A percentile compares a stretch with the other conserved stretches of the same genome.
phyloP scores from a whole-genome alignment of 2,329 filamentous ascomycete genomes.

The Ceratocystis colombiana region DNA sequence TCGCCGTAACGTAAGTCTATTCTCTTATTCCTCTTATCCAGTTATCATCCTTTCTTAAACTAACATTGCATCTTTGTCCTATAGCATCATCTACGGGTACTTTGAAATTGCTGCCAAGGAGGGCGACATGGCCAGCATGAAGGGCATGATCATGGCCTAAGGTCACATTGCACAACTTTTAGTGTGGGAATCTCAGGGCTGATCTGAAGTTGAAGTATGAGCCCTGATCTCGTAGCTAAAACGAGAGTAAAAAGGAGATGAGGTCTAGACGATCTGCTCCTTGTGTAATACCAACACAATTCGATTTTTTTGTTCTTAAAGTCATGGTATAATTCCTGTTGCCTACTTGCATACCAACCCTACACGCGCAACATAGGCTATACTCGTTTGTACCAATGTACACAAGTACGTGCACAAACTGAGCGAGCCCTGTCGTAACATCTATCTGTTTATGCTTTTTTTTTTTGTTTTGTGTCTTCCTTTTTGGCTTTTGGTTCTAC shows the following conservation, averaged over 20 bases:
- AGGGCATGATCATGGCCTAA: constrained; percentile 63
- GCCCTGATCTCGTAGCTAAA: constrained; percentile 8
- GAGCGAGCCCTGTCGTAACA: neutral
- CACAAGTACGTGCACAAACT: neutral
- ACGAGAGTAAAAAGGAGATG: constrained; percentile 17
- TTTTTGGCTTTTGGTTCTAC: constrained; percentile 1
- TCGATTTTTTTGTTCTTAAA: constrained; percentile 24
- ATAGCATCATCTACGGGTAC: constrained; percentile 95
- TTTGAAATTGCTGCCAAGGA: constrained; percentile 99
- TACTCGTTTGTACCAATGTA: no score
- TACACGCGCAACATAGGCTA: no score
- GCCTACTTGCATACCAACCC: no score
- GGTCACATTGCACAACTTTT: neutral
- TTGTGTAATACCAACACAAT: constrained; percentile 23
- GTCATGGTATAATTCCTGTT: constrained; percentile 5
- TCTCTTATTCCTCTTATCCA: neutral
- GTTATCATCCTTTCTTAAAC: constrained; percentile 25
- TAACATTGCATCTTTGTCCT: constrained; percentile 29
- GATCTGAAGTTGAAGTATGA: neutral
- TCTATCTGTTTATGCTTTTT: constrained; percentile 18
- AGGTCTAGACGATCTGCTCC: constrained; percentile 22
- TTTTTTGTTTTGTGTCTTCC: neutral
- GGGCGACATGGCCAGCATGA: constrained; percentile 79
- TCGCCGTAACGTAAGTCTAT: constrained; percentile 86
- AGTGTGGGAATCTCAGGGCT: constrained; percentile 1